phyloP scores from a whole-genome alignment of 192 early-diverging fungal species.

The Coemansia furcata region DNA sequence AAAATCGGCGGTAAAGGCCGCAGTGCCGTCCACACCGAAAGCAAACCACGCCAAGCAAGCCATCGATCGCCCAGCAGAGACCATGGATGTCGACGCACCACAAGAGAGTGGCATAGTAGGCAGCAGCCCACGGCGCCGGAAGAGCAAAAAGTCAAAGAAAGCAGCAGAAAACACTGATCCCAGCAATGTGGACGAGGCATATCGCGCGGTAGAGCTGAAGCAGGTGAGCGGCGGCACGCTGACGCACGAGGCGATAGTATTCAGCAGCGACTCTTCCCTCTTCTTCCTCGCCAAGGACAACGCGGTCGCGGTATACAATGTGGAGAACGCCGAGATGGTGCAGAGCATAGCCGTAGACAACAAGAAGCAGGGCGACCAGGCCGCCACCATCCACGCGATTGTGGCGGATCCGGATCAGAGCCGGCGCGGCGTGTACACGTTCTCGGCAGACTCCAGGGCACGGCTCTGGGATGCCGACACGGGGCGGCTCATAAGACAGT shows the following conservation, averaged over 20 bases:
- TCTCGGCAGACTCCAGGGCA: conserved; percentile 30
- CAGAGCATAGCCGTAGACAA: conserved; percentile 32
- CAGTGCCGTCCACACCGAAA: background rate
- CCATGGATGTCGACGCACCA: background rate
- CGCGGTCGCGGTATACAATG: conserved; percentile 46
- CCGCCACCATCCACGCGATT: conserved; percentile 24
- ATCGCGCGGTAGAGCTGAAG: conserved; percentile 31
- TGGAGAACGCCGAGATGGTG: conserved; percentile 49
- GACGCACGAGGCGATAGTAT: conserved; percentile 35
- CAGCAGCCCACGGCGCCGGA: background rate
- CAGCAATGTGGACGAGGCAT: conserved; percentile 6
- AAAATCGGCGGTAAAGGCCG: background rate
- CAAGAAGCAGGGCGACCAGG: conserved; percentile 4
- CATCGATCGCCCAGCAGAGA: background rate
- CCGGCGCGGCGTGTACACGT: conserved; percentile 30
- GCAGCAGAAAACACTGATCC: background rate
- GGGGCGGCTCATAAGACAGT: conserved; percentile 19
- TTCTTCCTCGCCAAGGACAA: conserved; percentile 49
- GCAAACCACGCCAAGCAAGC: background rate
- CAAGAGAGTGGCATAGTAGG: background rate
- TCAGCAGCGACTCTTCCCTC: conserved; percentile 47
- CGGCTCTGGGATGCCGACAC: conserved; percentile 41
- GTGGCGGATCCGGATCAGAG: conserved; percentile 20
- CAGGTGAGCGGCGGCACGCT: conserved; percentile 41
- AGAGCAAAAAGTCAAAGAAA: conserved; percentile 1